Evolutionary conservation across 2,329 filamentous ascomycete species (phyloP).

Genomic region (Trichoderma cornu-damae): DNA sequence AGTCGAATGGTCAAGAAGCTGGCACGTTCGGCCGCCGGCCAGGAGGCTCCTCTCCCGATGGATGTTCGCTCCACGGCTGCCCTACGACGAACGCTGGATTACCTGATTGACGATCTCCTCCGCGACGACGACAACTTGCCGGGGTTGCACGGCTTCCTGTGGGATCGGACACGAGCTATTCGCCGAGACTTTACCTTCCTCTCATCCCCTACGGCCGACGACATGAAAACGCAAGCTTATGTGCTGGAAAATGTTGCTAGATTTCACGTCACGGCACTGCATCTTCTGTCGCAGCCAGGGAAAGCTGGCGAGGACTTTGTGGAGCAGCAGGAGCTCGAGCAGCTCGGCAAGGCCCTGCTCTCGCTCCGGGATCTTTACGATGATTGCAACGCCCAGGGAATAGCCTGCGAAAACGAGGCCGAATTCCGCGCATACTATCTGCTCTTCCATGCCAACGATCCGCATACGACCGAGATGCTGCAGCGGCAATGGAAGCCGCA

Average conservation of each 20-base stretch:
- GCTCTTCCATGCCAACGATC: slow-evolving; percentile 55
- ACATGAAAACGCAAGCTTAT: slow-evolving; percentile 56
- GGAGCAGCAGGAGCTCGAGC: slow-evolving; percentile 63
- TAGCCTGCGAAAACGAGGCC: slow-evolving; percentile 56
- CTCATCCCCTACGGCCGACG: slow-evolving; percentile 52
- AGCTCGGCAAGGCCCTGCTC: slow-evolving; percentile 59
- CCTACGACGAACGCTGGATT: slow-evolving; percentile 56
- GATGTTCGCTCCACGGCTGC: slow-evolving; percentile 59
- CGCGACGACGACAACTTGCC: slow-evolving; percentile 51
- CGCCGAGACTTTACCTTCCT: slow-evolving; percentile 65
- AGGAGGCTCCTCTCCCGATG: slow-evolving; percentile 62
- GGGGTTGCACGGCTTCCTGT: slow-evolving; percentile 57
- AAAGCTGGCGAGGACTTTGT: slow-evolving; percentile 57
- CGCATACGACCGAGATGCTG: slow-evolving; percentile 48
- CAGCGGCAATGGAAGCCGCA: slow-evolving; percentile 54
- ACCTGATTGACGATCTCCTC: slow-evolving; percentile 57
- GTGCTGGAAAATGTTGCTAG: slow-evolving; percentile 61
- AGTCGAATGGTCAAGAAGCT: slow-evolving; percentile 61
- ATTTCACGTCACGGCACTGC: slow-evolving; percentile 61
- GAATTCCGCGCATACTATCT: slow-evolving; percentile 64
- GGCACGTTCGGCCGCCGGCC: slow-evolving; percentile 62
- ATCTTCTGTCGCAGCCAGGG: slow-evolving; percentile 55
- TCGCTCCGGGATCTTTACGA: slow-evolving; percentile 63
- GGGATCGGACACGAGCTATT: slow-evolving; percentile 63
- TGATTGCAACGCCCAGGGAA: slow-evolving; percentile 54